Percentiles rank a stretch among this genome's conserved stretches.
Evolutionary conservation across 2,329 filamentous ascomycete genomes (phyloP).

Genomic region (Drechslera avenae): DNA sequence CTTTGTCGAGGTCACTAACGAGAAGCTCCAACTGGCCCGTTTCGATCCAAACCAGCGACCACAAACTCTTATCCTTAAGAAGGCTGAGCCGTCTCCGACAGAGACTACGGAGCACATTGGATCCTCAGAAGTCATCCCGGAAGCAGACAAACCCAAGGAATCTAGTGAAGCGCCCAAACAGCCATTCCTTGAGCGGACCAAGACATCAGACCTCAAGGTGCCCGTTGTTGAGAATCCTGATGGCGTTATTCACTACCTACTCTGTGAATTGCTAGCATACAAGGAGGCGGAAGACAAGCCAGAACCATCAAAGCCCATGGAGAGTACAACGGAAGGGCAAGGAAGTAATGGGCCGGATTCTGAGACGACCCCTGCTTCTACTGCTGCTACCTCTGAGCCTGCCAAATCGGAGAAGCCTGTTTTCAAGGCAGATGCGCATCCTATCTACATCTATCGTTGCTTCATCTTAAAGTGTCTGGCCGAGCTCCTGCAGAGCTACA

Average conservation of each 20-base stretch:
- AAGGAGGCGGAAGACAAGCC: constrained; percentile 91
- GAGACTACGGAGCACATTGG: constrained; percentile 20
- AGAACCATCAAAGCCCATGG: constrained; percentile 49
- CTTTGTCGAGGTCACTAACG: constrained; percentile 86
- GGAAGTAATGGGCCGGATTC: constrained; percentile 14
- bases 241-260: constrained; percentile 91
- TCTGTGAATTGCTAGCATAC: constrained; percentile 90
- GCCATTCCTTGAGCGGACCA: constrained; percentile 67
- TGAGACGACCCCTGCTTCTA: constrained; percentile 10
- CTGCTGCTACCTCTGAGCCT: constrained; percentile 15
- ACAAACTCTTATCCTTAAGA: constrained; percentile 60
- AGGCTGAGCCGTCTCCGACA: constrained; percentile 44
- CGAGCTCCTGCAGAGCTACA: constrained; percentile 90
- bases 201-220: constrained; percentile 73
- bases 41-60: constrained; percentile 63
- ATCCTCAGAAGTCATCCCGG: constrained; percentile 36
- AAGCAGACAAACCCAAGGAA: constrained; percentile 43
- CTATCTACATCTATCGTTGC: constrained; percentile 94
- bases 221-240: constrained; percentile 91
- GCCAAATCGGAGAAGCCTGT: constrained; percentile 66
- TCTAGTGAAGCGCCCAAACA: constrained; percentile 38
- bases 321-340: constrained; percentile 46
- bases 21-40: constrained; percentile 75
- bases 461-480: constrained; percentile 91
- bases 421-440: constrained; percentile 92